Base-by-base conservation (phyloP, 139 green algal species). In the Bryopsis sp. region DNA sequence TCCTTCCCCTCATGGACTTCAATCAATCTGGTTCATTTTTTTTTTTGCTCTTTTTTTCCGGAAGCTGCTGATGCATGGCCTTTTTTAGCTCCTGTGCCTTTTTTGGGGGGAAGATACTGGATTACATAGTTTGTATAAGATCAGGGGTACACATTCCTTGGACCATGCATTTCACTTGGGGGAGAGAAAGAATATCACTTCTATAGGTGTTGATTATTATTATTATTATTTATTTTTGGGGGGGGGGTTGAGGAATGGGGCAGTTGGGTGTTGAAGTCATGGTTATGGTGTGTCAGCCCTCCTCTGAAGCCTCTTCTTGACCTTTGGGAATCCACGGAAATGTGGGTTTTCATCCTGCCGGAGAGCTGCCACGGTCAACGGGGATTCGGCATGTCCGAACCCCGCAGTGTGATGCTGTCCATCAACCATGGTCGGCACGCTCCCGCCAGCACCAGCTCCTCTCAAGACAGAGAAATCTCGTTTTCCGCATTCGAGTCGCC, bases 291-390 rank as follows among this genome's bases (percentile, higher is more conserved):
- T 54, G 37, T 38, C 7, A 66, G 26, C 28, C 86, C 86, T 11
- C 82, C 86, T 2, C 71, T 92, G 35, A 63, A 59, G 6, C 58
- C 61, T 0, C 15, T 76, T 1, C 39, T 81, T 11, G 34, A 71
- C 2, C 58, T 58, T 8, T 70, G 67, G 48, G 57, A 73, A 29
- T 38, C 34, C 58, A 78, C 76, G 39, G 67, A 66, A 65, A 68
- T 84, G 24, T 75, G 50, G 2, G 72, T 36, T 50, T 28, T 24
- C 67, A 72, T 32, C 35, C 34, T 35, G 22, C n/a, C 32, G 48
- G 1, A 69, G 1, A 29, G 6, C 3, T 33, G 39, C 29, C 3
- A 34, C 24, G 8, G 54, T 0, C 29, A n/a, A 71, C 26, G 1
- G 7, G 24, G 31, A 5, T 2, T 70, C 24, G 61, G 19, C 22